These are phyloP conservation scores for Colletotrichum sp. DNA, from an alignment of 2,329 filamentous ascomycete genomes.

Conservation along the genomic window DNA sequence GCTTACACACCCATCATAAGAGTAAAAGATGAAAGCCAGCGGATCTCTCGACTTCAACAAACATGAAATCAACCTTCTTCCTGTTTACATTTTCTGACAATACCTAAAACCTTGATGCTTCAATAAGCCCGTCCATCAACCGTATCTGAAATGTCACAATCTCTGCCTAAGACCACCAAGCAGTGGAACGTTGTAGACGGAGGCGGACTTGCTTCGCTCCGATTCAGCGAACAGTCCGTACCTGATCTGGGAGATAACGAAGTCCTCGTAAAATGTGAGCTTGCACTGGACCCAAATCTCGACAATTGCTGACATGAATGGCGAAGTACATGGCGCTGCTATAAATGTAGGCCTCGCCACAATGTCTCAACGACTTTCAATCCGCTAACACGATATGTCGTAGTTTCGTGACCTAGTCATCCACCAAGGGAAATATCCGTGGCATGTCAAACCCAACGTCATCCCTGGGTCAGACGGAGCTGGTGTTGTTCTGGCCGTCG, in stretches of 20 bases:
- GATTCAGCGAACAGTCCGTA: background rate
- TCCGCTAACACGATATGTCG: background rate
- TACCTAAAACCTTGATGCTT: no score
- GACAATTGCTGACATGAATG: constrained; percentile 53
- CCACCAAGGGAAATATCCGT: constrained; percentile 36
- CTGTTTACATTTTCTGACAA: background rate
- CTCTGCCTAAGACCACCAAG: background rate
- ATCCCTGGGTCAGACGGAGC: constrained; percentile 53
- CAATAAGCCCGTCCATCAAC: background rate
- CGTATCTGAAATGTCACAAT: background rate
- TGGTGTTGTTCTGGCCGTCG: constrained; percentile 53
- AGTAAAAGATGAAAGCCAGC: background rate
- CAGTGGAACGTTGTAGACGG: constrained; percentile 5
- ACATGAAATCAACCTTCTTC: background rate
- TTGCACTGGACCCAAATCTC: constrained; percentile 29
- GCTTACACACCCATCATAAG: background rate
- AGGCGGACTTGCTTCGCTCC: background rate
- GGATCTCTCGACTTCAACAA: background rate
- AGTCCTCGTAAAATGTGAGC: constrained; percentile 14
- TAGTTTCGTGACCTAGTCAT: constrained; percentile 10
- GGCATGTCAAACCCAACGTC: constrained; percentile 25
- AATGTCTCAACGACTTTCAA: background rate
- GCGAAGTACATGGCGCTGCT: constrained; percentile 26
- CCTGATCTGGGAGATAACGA: constrained; percentile 10
- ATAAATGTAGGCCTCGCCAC: background rate